Conservation (phyloP, 768 basidiomycete genomes). For the Lactarius hatsudake region DNA sequence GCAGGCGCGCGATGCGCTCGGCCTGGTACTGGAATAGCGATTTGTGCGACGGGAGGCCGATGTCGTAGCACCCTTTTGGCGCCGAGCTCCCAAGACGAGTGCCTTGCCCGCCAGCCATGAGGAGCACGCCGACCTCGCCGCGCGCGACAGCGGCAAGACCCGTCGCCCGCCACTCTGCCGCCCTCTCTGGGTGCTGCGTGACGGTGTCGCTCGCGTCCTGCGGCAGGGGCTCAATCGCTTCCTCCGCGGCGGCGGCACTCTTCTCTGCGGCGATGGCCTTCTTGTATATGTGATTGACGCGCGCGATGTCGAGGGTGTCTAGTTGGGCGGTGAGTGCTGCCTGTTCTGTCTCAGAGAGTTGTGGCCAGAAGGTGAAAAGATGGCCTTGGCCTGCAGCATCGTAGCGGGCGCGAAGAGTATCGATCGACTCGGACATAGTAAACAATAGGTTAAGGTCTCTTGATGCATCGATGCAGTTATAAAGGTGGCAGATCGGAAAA, state of each 20-base stretch:
- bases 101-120: conserved; percentile 98
- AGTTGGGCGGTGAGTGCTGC: conserved; percentile 67
- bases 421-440: conserved; percentile 46
- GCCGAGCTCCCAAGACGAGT: conserved; percentile 88
- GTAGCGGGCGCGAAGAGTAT: conserved; percentile 61
- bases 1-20: conserved; percentile 87
- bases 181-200: conserved; percentile 51
- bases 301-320: conserved; percentile 75
- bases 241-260: conserved; percentile 39
- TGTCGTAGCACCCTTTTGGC: conserved; percentile 98
- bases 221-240: conserved; percentile 77
- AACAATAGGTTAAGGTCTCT: conserved; percentile 1
- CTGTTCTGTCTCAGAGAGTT: conserved; percentile 64
- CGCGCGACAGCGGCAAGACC: conserved; percentile 80
- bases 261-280: conserved; percentile 71
- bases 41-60: conserved; percentile 90
- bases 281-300: conserved; percentile 85
- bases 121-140: conserved; percentile 88
- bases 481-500: neutral
- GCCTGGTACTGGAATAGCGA: conserved; percentile 96
- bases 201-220: conserved; percentile 68
- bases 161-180: conserved; percentile 66
- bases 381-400: conserved; percentile 83
- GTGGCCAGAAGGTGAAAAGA: conserved; percentile 83
- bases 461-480: neutral